Conservation (phyloP, 768 basidiomycete genomes). For the Rhizopogon sp. region DNA sequence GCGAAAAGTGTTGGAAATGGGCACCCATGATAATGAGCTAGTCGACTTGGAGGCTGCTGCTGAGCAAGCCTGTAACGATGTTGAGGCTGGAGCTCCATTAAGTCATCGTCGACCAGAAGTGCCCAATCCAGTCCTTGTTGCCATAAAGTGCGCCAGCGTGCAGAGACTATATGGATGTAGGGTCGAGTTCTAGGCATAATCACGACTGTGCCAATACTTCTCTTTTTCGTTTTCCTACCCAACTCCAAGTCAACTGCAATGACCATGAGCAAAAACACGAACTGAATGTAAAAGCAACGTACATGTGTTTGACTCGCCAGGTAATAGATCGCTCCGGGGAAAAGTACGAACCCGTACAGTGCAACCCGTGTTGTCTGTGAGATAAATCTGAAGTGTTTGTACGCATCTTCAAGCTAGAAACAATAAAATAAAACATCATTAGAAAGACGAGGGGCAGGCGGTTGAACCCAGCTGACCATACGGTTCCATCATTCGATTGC, state of each 20-base stretch:
- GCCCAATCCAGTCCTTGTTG: too few relatives aligned
- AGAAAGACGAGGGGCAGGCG: not conserved
- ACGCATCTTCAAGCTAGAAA: slow-evolving; percentile 75
- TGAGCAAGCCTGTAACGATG: too few relatives aligned
- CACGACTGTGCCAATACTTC: slow-evolving; percentile 33
- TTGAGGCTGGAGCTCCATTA: too few relatives aligned
- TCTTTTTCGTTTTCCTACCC: slow-evolving; percentile 46
- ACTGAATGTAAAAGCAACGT: slow-evolving; percentile 22
- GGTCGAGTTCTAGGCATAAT: slow-evolving; percentile 5
- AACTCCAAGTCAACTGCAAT: slow-evolving; percentile 47
- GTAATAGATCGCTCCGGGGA: slow-evolving; percentile 53
- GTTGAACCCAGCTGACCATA: slow-evolving; percentile 39
- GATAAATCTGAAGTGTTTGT: slow-evolving; percentile 80
- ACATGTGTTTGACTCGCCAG: slow-evolving; percentile 35
- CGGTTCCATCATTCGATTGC: slow-evolving; percentile 58
- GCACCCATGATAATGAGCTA: too few relatives aligned
- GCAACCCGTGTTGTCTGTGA: slow-evolving; percentile 55
- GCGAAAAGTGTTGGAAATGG: too few relatives aligned
- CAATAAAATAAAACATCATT: not conserved
- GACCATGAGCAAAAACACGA: slow-evolving; percentile 5
- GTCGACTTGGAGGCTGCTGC: too few relatives aligned
- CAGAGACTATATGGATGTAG: not conserved
- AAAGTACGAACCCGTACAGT: slow-evolving; percentile 56
- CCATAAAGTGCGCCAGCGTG: too few relatives aligned
- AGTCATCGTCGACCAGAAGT: too few relatives aligned